phyloP scores from a whole-genome alignment of 345 rosid genomes.

The Hypericum perforatum region DNA sequence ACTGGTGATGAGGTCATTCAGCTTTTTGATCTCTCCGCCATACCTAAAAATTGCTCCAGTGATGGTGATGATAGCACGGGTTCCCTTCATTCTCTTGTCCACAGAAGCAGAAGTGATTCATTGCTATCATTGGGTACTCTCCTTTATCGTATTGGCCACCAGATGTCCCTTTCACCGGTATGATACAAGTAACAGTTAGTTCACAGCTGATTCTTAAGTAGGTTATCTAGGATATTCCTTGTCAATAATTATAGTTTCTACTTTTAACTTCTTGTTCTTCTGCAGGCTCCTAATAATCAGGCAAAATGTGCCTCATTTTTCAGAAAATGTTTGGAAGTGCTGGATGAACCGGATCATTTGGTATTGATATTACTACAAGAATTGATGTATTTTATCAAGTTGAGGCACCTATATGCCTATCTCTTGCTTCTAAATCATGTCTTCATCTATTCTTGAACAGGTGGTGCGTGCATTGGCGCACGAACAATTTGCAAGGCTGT shows the following conservation, averaged over 20 bases:
- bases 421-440: constrained; percentile 7
- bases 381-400: constrained; percentile 1
- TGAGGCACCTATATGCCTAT: not conserved
- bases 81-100: constrained; percentile 47
- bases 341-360: constrained; percentile 79
- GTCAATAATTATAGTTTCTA: constrained; percentile 8
- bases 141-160: constrained; percentile 85
- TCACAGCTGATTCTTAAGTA: too few species aligned
- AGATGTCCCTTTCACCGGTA: constrained; percentile 85
- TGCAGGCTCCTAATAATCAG: constrained; percentile 58
- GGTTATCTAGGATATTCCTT: too few species aligned
- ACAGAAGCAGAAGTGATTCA: constrained; percentile 59
- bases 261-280: constrained; percentile 11
- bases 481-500: constrained; percentile 90
- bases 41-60: constrained; percentile 53
- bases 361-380: constrained; percentile 27
- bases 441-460: constrained; percentile 28
- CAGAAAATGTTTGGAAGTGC: constrained; percentile 66
- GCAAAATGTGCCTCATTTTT: constrained; percentile 78
- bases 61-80: constrained; percentile 40
- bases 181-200: constrained; percentile 11
- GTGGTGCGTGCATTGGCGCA: constrained; percentile 93
- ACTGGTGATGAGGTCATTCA: constrained; percentile 92
- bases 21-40: constrained; percentile 81
- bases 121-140: constrained; percentile 81